A percentile compares a stretch with the other conserved stretches of the same genome.
These are phyloP conservation scores for Verticillium dahliae DNA, from an alignment of 2,329 filamentous ascomycete species.

Conservation along the genomic window DNA sequence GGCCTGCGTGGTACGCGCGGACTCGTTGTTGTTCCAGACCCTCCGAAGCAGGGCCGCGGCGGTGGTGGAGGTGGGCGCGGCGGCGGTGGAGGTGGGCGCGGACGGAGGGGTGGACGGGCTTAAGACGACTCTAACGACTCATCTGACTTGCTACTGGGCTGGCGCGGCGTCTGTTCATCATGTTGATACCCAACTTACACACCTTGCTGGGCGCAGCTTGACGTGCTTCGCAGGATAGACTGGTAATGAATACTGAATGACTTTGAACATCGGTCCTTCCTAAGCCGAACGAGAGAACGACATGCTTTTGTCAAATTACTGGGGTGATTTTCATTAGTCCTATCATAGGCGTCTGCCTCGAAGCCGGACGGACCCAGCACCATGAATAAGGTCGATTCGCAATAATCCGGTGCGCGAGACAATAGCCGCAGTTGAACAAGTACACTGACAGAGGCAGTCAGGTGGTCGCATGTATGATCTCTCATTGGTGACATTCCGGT, in stretches of 20 bases:
- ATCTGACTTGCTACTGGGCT: not conserved
- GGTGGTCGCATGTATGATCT: no score
- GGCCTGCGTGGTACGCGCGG: slow-evolving; percentile 46
- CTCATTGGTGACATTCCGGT: no score
- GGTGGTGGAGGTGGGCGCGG: slow-evolving; percentile 16
- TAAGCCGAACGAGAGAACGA: no score
- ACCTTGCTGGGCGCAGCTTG: not conserved
- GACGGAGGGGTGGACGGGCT: not conserved
- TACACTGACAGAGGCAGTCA: no score
- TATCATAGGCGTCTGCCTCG: no score
- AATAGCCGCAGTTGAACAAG: no score
- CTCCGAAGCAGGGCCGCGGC: slow-evolving; percentile 20
- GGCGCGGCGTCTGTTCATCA: not conserved
- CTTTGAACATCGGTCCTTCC: no score
- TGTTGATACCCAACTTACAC: not conserved
- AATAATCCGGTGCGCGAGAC: no score
- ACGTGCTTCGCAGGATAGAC: not conserved
- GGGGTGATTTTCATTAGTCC: no score
- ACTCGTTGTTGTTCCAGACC: slow-evolving; percentile 36
- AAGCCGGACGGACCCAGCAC: no score
- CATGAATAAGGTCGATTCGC: no score
- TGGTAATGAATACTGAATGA: not conserved
- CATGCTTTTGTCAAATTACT: no score
- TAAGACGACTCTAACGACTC: not conserved
- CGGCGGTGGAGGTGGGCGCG: slow-evolving; percentile 1